Evolutionary conservation across 2,329 filamentous ascomycete genomes (phyloP), one percentile per base, ranked within the genome.

Genomic region (Stachybotrys echinatus): DNA sequence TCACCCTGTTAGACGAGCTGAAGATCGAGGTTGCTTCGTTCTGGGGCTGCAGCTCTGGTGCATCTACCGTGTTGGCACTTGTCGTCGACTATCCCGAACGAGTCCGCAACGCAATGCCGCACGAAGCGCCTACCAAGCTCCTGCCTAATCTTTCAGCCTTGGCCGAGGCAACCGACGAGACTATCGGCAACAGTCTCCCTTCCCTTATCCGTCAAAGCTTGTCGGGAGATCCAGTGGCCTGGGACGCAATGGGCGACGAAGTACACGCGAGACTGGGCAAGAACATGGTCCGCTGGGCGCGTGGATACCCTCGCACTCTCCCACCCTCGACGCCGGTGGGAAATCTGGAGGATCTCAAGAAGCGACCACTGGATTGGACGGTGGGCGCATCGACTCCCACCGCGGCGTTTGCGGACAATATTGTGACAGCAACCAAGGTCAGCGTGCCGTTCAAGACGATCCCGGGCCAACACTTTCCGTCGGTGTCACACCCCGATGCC

Each of bases 21-120:
- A 22, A 23, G 12, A 44, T 49, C 23, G 20, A 19, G 6, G 7
- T 22, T 5, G 23, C 22, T 2, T 17, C 40, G 18, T 47, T 39
- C 31, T 49, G 39, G 47, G 47, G 47, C 10, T 43, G 21, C 19
- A 49, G 47, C 19, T 49, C 47, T 12, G 47, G 47, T n/a, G 47
- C 18, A 12, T 17, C 20, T 14, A 49, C 39, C 7, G 47, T 49
- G 8, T 22, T 49, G 4, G 39, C 38, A 7, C 38, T 49, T 7
- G 3, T 23, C 20, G 10, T 19, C 12, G 47, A 18, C 5, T 49
- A 27, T 22, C 47, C 47, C 7, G 39, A 49, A n/a, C 17, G 47
- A 12, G 27, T 44, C 17, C 47, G 47, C 47, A 49, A 49, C 23
- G 47, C 12, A 4, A 43, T 49, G 40, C 40, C 39, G 17, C 47